Evolutionary conservation across 371 early-diverging fungal genomes (phyloP).

Genomic region (Mucor velutinosus): DNA sequence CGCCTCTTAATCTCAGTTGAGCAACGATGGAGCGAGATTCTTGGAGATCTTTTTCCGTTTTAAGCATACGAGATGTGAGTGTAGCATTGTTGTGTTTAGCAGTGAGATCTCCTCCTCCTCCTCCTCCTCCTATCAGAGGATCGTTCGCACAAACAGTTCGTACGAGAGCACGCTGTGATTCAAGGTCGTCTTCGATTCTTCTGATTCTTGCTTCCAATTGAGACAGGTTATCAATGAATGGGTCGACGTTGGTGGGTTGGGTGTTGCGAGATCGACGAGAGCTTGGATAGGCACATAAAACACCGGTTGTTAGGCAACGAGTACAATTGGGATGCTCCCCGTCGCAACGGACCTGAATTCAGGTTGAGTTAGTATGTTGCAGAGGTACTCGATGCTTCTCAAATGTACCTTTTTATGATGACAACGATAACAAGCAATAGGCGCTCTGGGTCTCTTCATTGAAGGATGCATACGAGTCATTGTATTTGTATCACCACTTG

Average conservation of each 20-base stretch:
- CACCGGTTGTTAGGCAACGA: slow-evolving; percentile 41
- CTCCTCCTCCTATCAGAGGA: not conserved
- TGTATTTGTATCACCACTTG: not conserved
- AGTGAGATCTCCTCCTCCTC: not conserved
- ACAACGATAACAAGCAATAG: slow-evolving; percentile 46
- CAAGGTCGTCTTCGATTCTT: slow-evolving; percentile 39
- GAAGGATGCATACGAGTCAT: slow-evolving; percentile 30
- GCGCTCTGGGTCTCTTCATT: slow-evolving; percentile 40
- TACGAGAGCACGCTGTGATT: slow-evolving; percentile 22
- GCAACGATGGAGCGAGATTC: slow-evolving; percentile 46
- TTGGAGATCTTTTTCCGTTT: slow-evolving; percentile 42
- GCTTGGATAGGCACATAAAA: slow-evolving; percentile 46
- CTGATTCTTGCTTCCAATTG: slow-evolving; percentile 40
- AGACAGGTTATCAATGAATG: slow-evolving; percentile 46
- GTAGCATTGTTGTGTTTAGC: slow-evolving; percentile 6
- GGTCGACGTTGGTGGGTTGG: slow-evolving; percentile 43
- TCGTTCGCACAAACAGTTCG: slow-evolving; percentile 15
- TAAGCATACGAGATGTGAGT: slow-evolving; percentile 23
- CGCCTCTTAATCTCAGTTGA: slow-evolving; percentile 33
- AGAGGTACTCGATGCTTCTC: not conserved
- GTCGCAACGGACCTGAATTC: slow-evolving; percentile 42
- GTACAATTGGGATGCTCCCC: slow-evolving; percentile 44
- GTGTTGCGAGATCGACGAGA: slow-evolving; percentile 51
- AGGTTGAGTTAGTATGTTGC: not conserved
- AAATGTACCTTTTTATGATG: slow-evolving; percentile 45